Conservation (phyloP, 2,329 filamentous ascomycete species). For the Graphilbum sp. region DNA sequence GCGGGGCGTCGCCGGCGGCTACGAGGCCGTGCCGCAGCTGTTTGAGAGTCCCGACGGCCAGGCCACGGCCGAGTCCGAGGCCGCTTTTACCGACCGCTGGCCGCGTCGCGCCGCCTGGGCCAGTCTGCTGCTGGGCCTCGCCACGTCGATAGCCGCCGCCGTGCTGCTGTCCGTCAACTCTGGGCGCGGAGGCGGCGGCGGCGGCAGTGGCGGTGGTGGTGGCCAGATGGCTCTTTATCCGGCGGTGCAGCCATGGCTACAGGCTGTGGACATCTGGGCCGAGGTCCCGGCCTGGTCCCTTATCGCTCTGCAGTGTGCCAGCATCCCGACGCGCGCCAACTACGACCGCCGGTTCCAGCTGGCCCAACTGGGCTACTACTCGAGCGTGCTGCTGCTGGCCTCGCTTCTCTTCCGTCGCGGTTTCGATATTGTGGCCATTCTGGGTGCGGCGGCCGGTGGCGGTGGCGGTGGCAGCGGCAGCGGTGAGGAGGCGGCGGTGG, state of each 20-base stretch:
- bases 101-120: slow-evolving; percentile 13
- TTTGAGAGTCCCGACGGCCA: slow-evolving; percentile 17
- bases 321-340: slow-evolving; percentile 13
- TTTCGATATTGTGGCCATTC: slow-evolving; percentile 9
- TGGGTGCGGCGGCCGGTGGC: too few species aligned
- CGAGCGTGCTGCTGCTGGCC: slow-evolving; percentile 10
- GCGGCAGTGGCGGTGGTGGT: too few species aligned
- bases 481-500: too few species aligned
- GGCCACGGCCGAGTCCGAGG: slow-evolving; percentile 17
- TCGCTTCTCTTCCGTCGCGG: slow-evolving; percentile 14
- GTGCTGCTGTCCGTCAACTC: slow-evolving; percentile 6
- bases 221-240: too few species aligned
- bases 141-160: slow-evolving; percentile 11
- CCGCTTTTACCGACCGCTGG: slow-evolving; percentile 14
- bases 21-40: slow-evolving; percentile 11
- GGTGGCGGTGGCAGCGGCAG: too few species aligned
- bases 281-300: slow-evolving; percentile 13
- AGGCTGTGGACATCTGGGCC: slow-evolving; percentile 8
- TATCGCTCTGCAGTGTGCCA: slow-evolving; percentile 12
- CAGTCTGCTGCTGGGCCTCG: slow-evolving; percentile 13
- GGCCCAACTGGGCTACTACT: slow-evolving; percentile 12
- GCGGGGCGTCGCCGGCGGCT: slow-evolving; percentile 3
- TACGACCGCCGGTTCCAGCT: slow-evolving; percentile 14
- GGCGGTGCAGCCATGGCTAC: background rate
- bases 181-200: background rate